phyloP scores from a whole-genome alignment of 371 early-diverging fungal species.

The Lichtheimia corymbifera region DNA sequence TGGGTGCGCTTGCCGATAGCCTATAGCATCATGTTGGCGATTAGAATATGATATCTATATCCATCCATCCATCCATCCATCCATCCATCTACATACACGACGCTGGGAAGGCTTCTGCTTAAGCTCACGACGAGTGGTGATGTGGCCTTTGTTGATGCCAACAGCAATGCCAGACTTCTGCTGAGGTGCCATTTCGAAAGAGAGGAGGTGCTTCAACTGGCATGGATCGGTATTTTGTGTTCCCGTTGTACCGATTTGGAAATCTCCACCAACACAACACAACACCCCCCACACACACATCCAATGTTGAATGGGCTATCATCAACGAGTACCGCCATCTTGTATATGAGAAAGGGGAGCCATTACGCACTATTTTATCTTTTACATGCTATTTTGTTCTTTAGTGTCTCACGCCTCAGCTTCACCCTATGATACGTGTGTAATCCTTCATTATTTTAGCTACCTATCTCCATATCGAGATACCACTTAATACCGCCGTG shows the following conservation, averaged over 20 bases:
- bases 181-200: slow-evolving; percentile 12
- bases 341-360: too few species aligned
- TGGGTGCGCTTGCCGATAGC: slow-evolving; percentile 80
- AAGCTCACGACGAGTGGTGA: slow-evolving; percentile 81
- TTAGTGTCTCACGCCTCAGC: too few species aligned
- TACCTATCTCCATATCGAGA: too few species aligned
- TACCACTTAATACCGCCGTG: too few species aligned
- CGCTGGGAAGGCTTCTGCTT: slow-evolving; percentile 78
- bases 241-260: too few species aligned
- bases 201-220: not conserved
- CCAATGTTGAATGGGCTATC: too few species aligned
- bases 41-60: not conserved
- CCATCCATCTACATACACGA: slow-evolving; percentile 57
- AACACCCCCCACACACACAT: not conserved
- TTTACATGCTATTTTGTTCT: too few species aligned
- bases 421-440: too few species aligned
- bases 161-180: slow-evolving; percentile 73
- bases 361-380: too few species aligned
- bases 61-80: slow-evolving; percentile 16
- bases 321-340: too few species aligned
- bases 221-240: too few species aligned
- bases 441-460: too few species aligned
- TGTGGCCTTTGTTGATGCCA: slow-evolving; percentile 87
- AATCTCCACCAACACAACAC: not conserved
- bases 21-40: slow-evolving; percentile 31